Base-by-base conservation (phyloP, 495 filamentous ascomycete species). In the Neurospora sp. region DNA sequence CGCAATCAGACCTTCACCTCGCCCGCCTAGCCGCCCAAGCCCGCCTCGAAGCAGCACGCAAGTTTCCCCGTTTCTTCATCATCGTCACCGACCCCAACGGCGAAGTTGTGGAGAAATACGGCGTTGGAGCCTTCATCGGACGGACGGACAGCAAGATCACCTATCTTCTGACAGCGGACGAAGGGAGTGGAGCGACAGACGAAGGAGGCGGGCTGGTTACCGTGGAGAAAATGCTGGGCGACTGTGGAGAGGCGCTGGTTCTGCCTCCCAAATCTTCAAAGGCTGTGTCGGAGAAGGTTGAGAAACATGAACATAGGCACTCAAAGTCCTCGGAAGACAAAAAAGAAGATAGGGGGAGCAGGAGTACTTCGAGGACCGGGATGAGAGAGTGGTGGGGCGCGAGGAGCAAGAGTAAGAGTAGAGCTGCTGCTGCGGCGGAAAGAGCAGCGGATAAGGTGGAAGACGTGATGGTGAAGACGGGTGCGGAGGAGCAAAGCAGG, bases 131-230 rank as follows among this genome's bases (percentile, higher is more conserved):
- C 0, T 93, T 88, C 78, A 78, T 93, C 16, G 91, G 91, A 11
- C 79, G 80, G 6, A 79, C 89, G 42, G 85, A 83, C 70, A 87
- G 84, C n/a, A 78, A 80, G 71, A 88, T 93, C 35, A 72, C 75
- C n/a, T 93, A 93, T 73, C 82, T 80, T 14, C 78, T 93, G 16
- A 77, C 83, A 59, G 86, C 90, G 2, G 90, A 92, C 73, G 76
- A 84, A 37, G 40, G 6, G 2, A 59, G 3, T 0, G 86, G 85
- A 11, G 90, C 86, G 31, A 83, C 81, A 20, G 88, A 90, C 66
- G 86, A 88, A 73, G 80, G 81, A 14, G 85, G 85, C 54, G 88
- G 87, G 5, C 77, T 91, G 44, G 81, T 90, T 1, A 82, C 84
- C n/a, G 82, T 90, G 62, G 78, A 77, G 11, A 88, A 90, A 72